Conservation (phyloP, 129 eudicot genomes). For the Saposhnikovia divaricata region DNA sequence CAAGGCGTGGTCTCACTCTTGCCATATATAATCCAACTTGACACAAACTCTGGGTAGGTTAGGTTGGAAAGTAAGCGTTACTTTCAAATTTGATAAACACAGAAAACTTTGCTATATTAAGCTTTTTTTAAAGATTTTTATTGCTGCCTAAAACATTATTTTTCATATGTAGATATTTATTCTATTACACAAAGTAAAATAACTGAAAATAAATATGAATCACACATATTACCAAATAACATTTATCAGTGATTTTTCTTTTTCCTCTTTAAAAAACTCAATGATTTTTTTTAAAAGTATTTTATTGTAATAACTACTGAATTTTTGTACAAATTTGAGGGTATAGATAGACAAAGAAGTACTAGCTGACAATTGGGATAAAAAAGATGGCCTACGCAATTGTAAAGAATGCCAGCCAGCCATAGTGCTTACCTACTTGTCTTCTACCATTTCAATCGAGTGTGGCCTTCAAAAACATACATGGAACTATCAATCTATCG, state of each 20-base stretch:
- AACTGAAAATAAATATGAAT: no score
- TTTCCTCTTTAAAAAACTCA: no score
- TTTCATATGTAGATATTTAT: no score
- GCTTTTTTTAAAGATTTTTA: no score
- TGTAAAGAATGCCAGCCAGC: not conserved
- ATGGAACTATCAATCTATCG: not conserved
- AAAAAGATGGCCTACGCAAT: not conserved
- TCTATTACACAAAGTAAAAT: no score
- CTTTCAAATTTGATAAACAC: not conserved
- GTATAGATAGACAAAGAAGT: not conserved
- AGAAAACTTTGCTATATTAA: no score
- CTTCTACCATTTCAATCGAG: not conserved
- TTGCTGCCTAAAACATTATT: no score
- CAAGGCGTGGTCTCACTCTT: not conserved
- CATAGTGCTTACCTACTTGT: not conserved
- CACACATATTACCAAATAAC: no score
- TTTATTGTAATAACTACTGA: no score
- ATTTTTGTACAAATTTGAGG: not conserved
- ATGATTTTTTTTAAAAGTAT: no score
- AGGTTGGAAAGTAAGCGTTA: not conserved
- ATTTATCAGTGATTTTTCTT: no score
- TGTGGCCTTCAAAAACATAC: not conserved
- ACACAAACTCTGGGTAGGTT: not conserved
- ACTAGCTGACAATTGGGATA: not conserved
- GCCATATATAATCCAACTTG: not conserved